Conservation (phyloP, 352 stramenopile species). For the Elongisporangium anandrum region DNA sequence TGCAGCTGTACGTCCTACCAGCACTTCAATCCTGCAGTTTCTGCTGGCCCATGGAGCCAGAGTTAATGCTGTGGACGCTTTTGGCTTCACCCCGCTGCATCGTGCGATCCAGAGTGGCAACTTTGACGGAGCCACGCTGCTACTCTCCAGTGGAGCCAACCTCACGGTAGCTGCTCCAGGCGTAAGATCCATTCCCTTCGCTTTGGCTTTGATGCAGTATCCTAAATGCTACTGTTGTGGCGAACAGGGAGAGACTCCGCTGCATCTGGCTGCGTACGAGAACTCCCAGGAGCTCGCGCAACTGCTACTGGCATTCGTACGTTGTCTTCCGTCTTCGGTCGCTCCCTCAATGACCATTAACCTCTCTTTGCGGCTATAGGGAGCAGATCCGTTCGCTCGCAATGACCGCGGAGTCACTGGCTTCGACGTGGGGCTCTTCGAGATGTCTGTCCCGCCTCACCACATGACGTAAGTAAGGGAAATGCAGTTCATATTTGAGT, state of each 20-base stretch:
- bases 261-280: conserved; percentile 30
- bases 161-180: conserved; percentile 19
- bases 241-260: conserved; percentile 15
- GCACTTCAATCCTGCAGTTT: conserved; percentile 12
- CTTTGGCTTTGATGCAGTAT: background rate
- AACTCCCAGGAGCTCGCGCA: conserved; percentile 26
- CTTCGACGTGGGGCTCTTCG: conserved; percentile 31
- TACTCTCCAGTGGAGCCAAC: conserved; percentile 24
- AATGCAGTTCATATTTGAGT: conserved; percentile 2
- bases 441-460: conserved; percentile 25
- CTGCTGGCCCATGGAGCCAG: conserved; percentile 17
- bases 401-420: conserved; percentile 24
- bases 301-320: conserved; percentile 24
- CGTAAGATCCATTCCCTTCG: conserved; percentile 9
- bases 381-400: conserved; percentile 24
- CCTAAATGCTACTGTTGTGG: background rate
- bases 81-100: conserved; percentile 31
- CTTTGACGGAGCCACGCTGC: conserved; percentile 19
- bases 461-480: conserved; percentile 23
- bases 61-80: conserved; percentile 20
- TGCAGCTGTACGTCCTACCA: conserved; percentile 1
- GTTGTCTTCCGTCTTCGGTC: background rate
- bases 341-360: background rate
- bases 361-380: conserved; percentile 9
- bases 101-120: conserved; percentile 20